phyloP scores from a whole-genome alignment of 2,329 filamentous ascomycete genomes.

The Zelopaecilomyces penicillatus region DNA sequence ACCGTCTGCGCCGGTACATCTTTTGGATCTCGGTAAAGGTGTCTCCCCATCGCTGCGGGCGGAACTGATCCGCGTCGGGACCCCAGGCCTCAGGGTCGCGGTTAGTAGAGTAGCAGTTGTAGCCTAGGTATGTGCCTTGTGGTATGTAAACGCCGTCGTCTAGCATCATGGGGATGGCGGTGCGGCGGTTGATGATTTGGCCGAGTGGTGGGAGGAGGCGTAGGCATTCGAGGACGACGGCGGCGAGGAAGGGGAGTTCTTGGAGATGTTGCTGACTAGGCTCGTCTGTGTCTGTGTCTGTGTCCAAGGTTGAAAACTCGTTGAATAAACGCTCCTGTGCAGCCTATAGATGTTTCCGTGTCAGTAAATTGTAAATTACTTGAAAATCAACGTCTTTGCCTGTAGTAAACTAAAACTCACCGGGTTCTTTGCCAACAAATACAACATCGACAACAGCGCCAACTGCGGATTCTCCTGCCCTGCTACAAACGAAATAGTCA shows the following conservation, averaged over 20 bases:
- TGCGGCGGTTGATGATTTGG: constrained; percentile 39
- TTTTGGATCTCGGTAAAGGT: constrained; percentile 25
- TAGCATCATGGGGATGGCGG: constrained; percentile 14
- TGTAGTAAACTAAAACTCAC: constrained; percentile 8
- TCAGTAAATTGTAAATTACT: too few species aligned
- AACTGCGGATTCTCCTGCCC: constrained; percentile 34
- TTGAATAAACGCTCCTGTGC: constrained; percentile 22
- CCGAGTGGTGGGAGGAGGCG: constrained; percentile 41
- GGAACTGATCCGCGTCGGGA: constrained; percentile 27
- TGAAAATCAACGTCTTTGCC: too few species aligned
- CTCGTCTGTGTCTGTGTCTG: constrained; percentile 1
- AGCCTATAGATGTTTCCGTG: constrained; percentile 7
- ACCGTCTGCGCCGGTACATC: constrained; percentile 25
- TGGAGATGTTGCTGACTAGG: constrained; percentile 15
- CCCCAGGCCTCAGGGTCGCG: constrained; percentile 24
- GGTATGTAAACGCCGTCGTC: constrained; percentile 25
- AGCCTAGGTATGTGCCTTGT: constrained; percentile 30
- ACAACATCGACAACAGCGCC: constrained; percentile 26
- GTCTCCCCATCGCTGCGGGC: constrained; percentile 30
- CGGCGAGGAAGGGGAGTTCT: constrained; percentile 32
- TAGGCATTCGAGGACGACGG: constrained; percentile 37
- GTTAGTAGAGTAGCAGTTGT: constrained; percentile 32
- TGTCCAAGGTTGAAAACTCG: constrained; percentile 18
- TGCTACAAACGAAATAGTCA: constrained; percentile 31
- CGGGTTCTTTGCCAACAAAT: constrained; percentile 26